A percentile compares a stretch with the other conserved stretches of the same genome.
Conservation (phyloP, 345 rosid genomes). For the Mangifera indica region DNA sequence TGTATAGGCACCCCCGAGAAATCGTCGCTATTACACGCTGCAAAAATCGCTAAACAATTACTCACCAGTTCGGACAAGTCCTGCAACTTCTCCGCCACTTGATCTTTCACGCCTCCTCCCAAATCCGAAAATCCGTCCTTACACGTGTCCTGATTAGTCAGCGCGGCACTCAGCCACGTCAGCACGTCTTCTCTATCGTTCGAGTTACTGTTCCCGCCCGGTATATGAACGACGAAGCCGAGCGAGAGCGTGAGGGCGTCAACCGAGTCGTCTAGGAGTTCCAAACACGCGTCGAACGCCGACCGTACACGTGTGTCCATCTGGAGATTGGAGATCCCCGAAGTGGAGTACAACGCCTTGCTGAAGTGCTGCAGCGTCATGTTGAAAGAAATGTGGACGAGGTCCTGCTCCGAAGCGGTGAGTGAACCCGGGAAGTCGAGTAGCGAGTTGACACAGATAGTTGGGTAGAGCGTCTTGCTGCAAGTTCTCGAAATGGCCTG, state of each 20-base stretch:
- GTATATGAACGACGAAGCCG: slow-evolving; percentile 38
- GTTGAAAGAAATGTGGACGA: slow-evolving; percentile 91
- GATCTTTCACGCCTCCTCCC: slow-evolving; percentile 58
- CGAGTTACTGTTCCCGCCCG: neutral
- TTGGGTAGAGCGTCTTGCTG: slow-evolving; percentile 58
- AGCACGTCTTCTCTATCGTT: slow-evolving; percentile 50
- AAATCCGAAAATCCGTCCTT: slow-evolving; percentile 69
- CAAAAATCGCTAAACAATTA: slow-evolving; percentile 78
- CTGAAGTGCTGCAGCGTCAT: slow-evolving; percentile 83
- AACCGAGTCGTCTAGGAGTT: slow-evolving; percentile 81
- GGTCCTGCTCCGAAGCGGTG: slow-evolving; percentile 57
- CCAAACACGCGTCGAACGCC: slow-evolving; percentile 88
- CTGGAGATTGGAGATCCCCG: slow-evolving; percentile 45
- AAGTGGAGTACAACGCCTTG: slow-evolving; percentile 66
- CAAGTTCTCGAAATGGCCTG: slow-evolving; percentile 72
- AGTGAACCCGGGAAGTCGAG: slow-evolving; percentile 64
- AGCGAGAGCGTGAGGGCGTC: slow-evolving; percentile 77
- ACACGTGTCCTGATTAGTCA: slow-evolving; percentile 96
- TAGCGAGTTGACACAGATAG: slow-evolving; percentile 67
- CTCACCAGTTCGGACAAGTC: slow-evolving; percentile 90
- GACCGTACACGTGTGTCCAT: slow-evolving; percentile 67
- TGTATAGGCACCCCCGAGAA: slow-evolving; percentile 88
- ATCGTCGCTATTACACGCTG: slow-evolving; percentile 47
- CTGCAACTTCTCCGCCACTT: slow-evolving; percentile 53
- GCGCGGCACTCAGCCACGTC: slow-evolving; percentile 94